A percentile compares a stretch with the other conserved stretches of the same genome.
These are phyloP conservation scores for Agaricus blazei DNA, from an alignment of 768 basidiomycete genomes.

Conservation along the genomic window DNA sequence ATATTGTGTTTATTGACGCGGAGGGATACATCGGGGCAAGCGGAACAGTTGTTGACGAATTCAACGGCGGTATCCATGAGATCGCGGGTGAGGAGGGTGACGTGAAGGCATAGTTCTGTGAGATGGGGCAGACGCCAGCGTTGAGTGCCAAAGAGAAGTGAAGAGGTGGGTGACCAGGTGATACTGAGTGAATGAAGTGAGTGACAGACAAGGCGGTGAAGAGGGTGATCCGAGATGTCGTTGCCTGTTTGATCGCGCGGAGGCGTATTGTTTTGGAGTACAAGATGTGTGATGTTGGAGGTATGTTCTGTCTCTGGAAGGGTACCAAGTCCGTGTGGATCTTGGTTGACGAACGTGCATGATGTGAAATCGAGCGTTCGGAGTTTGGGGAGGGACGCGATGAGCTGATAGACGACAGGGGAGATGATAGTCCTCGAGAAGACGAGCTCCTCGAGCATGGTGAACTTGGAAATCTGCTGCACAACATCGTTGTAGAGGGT, in stretches of 20 bases:
- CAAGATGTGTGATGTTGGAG: slow-evolving; percentile 12
- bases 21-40: slow-evolving; percentile 15
- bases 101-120: slow-evolving; percentile 14
- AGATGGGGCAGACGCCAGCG: slow-evolving; percentile 15
- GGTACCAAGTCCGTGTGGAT: slow-evolving; percentile 5
- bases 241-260: slow-evolving; percentile 7
- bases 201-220: slow-evolving; percentile 12
- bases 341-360: slow-evolving; percentile 17
- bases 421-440: slow-evolving; percentile 20
- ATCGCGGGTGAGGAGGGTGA: slow-evolving; percentile 22
- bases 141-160: slow-evolving; percentile 16
- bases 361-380: slow-evolving; percentile 17
- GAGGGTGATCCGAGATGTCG: slow-evolving; percentile 14
- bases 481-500: slow-evolving; percentile 18
- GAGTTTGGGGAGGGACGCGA: slow-evolving; percentile 19
- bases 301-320: neutral
- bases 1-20: slow-evolving; percentile 21
- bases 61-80: slow-evolving; percentile 21
- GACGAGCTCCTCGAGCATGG: slow-evolving; percentile 18
- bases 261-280: slow-evolving; percentile 10
- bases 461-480: slow-evolving; percentile 18
- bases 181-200: slow-evolving; percentile 12
- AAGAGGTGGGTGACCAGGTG: slow-evolving; percentile 13
- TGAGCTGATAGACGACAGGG: slow-evolving; percentile 19
- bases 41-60: slow-evolving; percentile 17